Evolutionary conservation across 768 basidiomycete species (phyloP).

Genomic region (Suillus subalutaceus): DNA sequence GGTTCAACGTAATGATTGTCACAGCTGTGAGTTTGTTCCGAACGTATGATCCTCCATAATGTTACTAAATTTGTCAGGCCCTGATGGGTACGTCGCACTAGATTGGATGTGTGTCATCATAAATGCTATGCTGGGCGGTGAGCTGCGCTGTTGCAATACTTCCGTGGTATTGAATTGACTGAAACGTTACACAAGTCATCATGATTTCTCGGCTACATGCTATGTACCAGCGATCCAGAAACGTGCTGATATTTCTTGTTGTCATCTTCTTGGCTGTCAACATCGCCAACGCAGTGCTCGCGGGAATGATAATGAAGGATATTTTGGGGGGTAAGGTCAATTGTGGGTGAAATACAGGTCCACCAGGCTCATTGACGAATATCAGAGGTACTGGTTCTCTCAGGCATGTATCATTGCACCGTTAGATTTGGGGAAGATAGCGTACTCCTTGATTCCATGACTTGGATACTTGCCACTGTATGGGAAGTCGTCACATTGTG

Average conservation of each 20-base stretch:
- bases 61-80: not conserved
- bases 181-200: not conserved
- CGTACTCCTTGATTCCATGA: not conserved
- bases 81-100: not conserved
- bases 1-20: not conserved
- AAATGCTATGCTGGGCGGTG: not conserved
- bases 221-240: slow-evolving; percentile 1
- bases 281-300: not conserved
- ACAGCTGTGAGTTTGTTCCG: not conserved
- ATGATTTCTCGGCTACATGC: not conserved
- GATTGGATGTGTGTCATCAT: not conserved
- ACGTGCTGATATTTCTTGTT: not conserved
- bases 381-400: not conserved
- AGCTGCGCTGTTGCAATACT: not conserved
- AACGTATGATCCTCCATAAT: not conserved
- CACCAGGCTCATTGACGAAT: not conserved
- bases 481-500: not conserved
- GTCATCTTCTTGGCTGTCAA: not conserved
- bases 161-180: not conserved
- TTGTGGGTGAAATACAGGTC: not conserved
- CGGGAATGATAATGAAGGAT: not conserved
- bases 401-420: not conserved
- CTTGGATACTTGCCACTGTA: not conserved
- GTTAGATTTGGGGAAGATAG: not conserved
- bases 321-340: not conserved